Conservation (phyloP, 148 eudicot species). For the Nepenthes gracilis region DNA sequence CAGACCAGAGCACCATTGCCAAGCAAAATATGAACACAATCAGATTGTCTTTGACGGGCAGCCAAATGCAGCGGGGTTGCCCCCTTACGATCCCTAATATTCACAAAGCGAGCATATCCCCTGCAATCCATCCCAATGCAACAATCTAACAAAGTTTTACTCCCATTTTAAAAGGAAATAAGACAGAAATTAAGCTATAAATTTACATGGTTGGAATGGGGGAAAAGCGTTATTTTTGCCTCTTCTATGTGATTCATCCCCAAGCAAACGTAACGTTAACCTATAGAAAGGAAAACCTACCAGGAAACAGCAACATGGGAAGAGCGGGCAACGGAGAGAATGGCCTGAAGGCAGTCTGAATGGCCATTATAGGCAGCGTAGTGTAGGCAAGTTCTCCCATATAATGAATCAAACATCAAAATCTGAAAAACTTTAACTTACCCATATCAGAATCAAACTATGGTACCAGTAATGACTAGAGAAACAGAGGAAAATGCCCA, state of each 20-base stretch:
- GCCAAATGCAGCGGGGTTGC: slow-evolving; percentile 96
- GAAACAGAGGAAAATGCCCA: background rate
- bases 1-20: slow-evolving; percentile 90
- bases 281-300: slow-evolving; percentile 19
- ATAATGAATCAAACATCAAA: slow-evolving; percentile 78
- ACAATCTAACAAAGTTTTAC: no score
- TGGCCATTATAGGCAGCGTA: slow-evolving; percentile 95
- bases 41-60: slow-evolving; percentile 71
- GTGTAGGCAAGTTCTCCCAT: slow-evolving; percentile 92
- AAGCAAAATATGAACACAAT: slow-evolving; percentile 73
- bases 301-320: slow-evolving; percentile 86
- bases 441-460: slow-evolving; percentile 5
- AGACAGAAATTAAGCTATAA: no score
- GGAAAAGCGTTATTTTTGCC: no score
- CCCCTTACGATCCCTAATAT: slow-evolving; percentile 93
- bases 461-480: background rate
- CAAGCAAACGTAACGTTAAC: background rate
- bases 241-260: no score
- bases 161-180: no score
- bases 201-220: no score
- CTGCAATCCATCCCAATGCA: slow-evolving; percentile 20
- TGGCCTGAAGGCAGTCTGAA: slow-evolving; percentile 62
- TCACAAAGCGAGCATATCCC: slow-evolving; percentile 91
- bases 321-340: slow-evolving; percentile 68
- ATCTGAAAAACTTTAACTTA: slow-evolving; percentile 34